Evolutionary conservation across 1,284 basidiomycete species (phyloP), one percentile per base, ranked within the genome.

Genomic region (Naganishia cerealis): DNA sequence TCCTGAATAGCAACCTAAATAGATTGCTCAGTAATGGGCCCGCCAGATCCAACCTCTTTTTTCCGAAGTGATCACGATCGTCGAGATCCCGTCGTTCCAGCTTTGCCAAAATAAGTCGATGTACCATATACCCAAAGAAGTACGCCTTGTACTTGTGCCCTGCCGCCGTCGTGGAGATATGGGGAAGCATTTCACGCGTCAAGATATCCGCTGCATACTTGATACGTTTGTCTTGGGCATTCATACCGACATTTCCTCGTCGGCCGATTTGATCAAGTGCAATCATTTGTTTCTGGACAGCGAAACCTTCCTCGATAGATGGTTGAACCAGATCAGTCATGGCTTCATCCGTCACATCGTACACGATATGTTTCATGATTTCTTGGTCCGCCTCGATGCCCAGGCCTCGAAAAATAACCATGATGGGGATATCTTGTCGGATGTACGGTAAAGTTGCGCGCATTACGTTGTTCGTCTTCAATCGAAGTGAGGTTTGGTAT

Each of bases 91-190:
- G 86, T 67, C 96, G 86, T 77, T 98, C 94, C 74, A 99, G 82
- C 15, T 94, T 94, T 48, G 96, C 94, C 15, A 96, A 86, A 6
- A 97, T 83, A 26, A 99, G 85, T 68, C 95, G 89, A 82, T 99
- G 95, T 59, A 98, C 91, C 95, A 99, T 99, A 81, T 98, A 99
- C n/a, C 96, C 95, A 72, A 99, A 94, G 86, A 99, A 99, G 82
- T 94, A 99, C 1, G 95, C 95, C 81, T 99, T 99, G 84, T 96
- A 96, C 46, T 92, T 94, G 81, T 96, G 92, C 40, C 93, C 94
- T 9, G 94, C 94, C 79, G 96, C 94, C 1, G 89, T 87, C 86
- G 94, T 95, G 3, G 94, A 96, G 33, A 99, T 89, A 78, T 99
- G 95, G 0, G 95, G 96, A 55, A 99, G 80, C 91, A 99, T 95